Percentiles rank a stretch among this genome's conserved stretches.
phyloP scores from a whole-genome alignment of 1,284 basidiomycete species.

The Takashimella koratensis region DNA sequence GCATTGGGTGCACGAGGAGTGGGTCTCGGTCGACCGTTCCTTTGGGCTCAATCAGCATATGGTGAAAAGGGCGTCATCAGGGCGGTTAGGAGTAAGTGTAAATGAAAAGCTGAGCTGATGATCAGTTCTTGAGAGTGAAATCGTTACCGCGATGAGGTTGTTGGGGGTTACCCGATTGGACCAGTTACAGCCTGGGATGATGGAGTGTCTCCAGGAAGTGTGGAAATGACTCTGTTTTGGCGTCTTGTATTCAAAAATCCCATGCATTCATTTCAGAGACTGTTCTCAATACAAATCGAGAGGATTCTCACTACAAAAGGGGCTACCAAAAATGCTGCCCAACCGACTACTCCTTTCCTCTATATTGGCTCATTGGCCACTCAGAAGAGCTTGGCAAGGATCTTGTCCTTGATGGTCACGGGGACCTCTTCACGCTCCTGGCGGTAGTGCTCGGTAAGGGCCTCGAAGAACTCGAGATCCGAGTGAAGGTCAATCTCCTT shows the following conservation, averaged over 20 bases:
- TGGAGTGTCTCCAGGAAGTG: conserved; percentile 32
- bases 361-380: neutral
- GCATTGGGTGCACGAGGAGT: conserved; percentile 52
- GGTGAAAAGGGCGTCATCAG: conserved; percentile 50
- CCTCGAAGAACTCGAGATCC: conserved; percentile 24
- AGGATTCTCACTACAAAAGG: neutral
- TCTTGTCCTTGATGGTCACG: neutral
- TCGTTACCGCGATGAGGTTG: conserved; percentile 38
- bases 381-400: neutral
- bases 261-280: neutral
- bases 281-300: neutral
- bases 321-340: neutral
- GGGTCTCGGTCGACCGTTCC: conserved; percentile 50
- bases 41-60: conserved; percentile 47
- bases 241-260: neutral
- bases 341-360: neutral
- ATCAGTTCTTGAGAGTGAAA: conserved; percentile 37
- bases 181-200: conserved; percentile 39
- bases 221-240: conserved; percentile 14
- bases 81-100: conserved; percentile 46
- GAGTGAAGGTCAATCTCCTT: conserved; percentile 22
- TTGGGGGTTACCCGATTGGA: conserved; percentile 33
- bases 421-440: neutral
- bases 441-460: conserved; percentile 8
- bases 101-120: conserved; percentile 1